Conservation (phyloP, 495 filamentous ascomycete species). For the Filosporella fistucella region DNA sequence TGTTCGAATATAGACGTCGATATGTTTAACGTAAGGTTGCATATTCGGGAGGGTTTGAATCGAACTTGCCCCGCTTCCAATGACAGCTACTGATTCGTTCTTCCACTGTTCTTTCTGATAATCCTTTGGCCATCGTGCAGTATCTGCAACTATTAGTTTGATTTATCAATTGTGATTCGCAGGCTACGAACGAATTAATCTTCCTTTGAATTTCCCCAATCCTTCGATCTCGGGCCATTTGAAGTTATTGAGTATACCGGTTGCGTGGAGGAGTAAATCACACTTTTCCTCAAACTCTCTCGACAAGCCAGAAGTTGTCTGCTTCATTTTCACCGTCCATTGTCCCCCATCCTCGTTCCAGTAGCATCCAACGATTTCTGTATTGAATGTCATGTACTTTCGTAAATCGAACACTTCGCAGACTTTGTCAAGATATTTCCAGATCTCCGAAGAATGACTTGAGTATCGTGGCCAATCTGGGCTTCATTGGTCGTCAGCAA, state of each 20-base stretch:
- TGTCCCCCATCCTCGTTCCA: slow-evolving; percentile 14
- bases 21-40: slow-evolving; percentile 44
- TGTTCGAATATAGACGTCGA: slow-evolving; percentile 61
- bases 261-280: slow-evolving; percentile 17
- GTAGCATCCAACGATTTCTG: slow-evolving; percentile 11
- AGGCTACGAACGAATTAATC: slow-evolving; percentile 13
- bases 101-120: slow-evolving; percentile 24
- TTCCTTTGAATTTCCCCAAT: slow-evolving; percentile 35
- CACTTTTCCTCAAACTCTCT: slow-evolving; percentile 21
- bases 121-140: slow-evolving; percentile 16
- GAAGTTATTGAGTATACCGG: slow-evolving; percentile 32
- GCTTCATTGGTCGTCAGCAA: not conserved
- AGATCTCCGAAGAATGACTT: slow-evolving; percentile 31
- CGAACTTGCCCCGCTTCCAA: slow-evolving; percentile 51
- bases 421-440: slow-evolving; percentile 33
- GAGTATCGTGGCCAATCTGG: slow-evolving; percentile 36
- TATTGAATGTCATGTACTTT: slow-evolving; percentile 37
- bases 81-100: slow-evolving; percentile 44
- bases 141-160: slow-evolving; percentile 4
- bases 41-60: slow-evolving; percentile 44
- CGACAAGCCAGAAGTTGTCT: slow-evolving; percentile 13
- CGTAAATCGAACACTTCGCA: slow-evolving; percentile 40
- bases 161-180: not conserved
- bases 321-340: slow-evolving; percentile 15
- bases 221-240: slow-evolving; percentile 31